A percentile compares a stretch with the other conserved stretches of the same genome.
Conservation (phyloP, 768 basidiomycete species). For the Agrocybe praecox region DNA sequence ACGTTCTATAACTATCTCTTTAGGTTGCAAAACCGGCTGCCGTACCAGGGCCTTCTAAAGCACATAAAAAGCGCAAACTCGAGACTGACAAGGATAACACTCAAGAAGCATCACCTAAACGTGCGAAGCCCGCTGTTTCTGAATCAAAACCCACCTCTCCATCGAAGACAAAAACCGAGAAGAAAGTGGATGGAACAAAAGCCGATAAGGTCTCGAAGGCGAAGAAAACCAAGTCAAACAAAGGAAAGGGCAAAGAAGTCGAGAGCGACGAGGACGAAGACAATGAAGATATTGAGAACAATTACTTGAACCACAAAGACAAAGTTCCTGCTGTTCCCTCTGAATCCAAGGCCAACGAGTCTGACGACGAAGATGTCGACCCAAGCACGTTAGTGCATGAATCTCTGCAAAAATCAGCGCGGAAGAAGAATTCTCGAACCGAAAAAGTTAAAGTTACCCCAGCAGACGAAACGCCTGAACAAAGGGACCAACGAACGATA, state of each 20-base stretch:
- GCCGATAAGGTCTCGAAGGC: slow-evolving; percentile 14
- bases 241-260: slow-evolving; percentile 20
- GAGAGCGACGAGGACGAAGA: slow-evolving; percentile 30
- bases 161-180: too few relatives aligned
- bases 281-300: slow-evolving; percentile 37
- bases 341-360: slow-evolving; percentile 10
- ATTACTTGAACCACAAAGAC: slow-evolving; percentile 16
- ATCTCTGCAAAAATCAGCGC: slow-evolving; percentile 40
- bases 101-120: slow-evolving; percentile 21
- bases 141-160: slow-evolving; percentile 1
- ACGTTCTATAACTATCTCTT: background rate
- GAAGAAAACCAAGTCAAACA: slow-evolving; percentile 9
- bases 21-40: slow-evolving; percentile 20
- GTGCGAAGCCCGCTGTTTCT: slow-evolving; percentile 23
- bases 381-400: slow-evolving; percentile 61
- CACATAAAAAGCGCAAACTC: slow-evolving; percentile 35
- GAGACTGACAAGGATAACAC: slow-evolving; percentile 15
- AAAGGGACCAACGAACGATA: slow-evolving; percentile 80
- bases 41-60: slow-evolving; percentile 26
- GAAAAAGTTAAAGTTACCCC: slow-evolving; percentile 55
- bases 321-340: background rate
- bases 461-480: slow-evolving; percentile 69
- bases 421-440: slow-evolving; percentile 26
- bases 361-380: slow-evolving; percentile 20
- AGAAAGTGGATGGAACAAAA: slow-evolving; percentile 5